These are phyloP conservation scores for Euphorbia celastroides DNA, from an alignment of 441 rosid species.

Conservation along the genomic window DNA sequence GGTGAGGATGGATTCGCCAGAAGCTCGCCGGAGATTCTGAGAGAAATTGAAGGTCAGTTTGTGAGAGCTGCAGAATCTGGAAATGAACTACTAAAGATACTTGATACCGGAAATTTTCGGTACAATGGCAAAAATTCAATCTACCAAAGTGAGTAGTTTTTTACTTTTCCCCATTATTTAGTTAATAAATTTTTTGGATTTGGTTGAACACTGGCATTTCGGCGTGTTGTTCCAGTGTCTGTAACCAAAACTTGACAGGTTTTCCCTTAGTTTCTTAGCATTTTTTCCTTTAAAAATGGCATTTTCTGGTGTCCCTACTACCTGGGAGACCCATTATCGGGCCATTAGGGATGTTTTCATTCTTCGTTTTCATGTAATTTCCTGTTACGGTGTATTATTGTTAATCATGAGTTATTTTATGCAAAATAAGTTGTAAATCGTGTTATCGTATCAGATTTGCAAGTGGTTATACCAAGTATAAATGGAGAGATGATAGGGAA, in stretches of 20 bases:
- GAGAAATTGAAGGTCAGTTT: slow-evolving; percentile 46
- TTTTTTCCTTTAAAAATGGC: no score
- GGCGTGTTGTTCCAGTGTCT: no score
- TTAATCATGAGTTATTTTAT: no score
- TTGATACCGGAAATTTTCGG: slow-evolving; percentile 74
- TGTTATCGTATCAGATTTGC: slow-evolving; percentile 21
- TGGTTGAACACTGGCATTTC: no score
- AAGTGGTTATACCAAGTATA: slow-evolving; percentile 39
- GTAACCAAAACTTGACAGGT: no score
- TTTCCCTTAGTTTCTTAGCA: no score
- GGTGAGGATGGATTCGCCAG: slow-evolving; percentile 9
- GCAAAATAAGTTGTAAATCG: no score
- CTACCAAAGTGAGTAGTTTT: slow-evolving; percentile 15
- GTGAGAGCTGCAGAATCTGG: slow-evolving; percentile 73
- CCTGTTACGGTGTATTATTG: no score
- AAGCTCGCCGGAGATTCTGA: slow-evolving; percentile 23
- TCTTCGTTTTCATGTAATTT: no score
- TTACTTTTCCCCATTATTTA: neutral
- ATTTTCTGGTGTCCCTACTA: no score
- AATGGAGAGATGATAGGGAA: slow-evolving; percentile 29
- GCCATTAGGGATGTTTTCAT: no score
- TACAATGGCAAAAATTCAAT: slow-evolving; percentile 59
- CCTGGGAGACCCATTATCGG: no score
- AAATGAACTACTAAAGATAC: slow-evolving; percentile 58
- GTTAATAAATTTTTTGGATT: neutral